Percentiles rank a stretch among this genome's conserved stretches.
These are phyloP conservation scores for Penicillium argentinense DNA, from an alignment of 495 filamentous ascomycete species.

Conservation along the genomic window DNA sequence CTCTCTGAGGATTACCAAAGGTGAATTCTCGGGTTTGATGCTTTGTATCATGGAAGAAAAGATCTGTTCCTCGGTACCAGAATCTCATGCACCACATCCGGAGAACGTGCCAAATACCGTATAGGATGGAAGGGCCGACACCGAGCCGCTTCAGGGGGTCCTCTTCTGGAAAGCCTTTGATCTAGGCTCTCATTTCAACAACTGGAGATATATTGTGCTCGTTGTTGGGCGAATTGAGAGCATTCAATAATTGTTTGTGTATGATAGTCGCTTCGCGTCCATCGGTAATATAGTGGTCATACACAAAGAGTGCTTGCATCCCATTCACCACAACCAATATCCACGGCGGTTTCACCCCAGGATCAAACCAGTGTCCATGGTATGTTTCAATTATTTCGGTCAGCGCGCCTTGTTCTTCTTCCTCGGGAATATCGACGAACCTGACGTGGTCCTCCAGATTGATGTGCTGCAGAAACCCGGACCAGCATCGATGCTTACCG, in stretches of 20 bases:
- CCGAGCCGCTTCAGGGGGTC: background rate
- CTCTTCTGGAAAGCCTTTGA: background rate
- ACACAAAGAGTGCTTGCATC: background rate
- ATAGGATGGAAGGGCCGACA: background rate
- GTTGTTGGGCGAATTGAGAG: background rate
- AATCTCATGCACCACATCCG: too few species aligned
- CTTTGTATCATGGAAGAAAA: background rate
- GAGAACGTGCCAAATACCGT: background rate
- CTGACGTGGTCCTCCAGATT: background rate
- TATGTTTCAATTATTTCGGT: background rate
- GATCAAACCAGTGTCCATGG: background rate
- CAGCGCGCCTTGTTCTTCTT: background rate
- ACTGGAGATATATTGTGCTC: background rate
- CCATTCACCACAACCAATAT: background rate
- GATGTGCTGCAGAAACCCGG: background rate
- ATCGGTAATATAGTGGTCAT: conserved; percentile 2
- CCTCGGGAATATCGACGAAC: background rate
- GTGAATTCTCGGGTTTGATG: background rate
- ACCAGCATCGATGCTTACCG: background rate
- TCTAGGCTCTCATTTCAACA: background rate
- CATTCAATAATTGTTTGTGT: background rate
- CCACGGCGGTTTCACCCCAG: background rate
- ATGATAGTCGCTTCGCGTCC: background rate
- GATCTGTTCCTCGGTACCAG: too few species aligned
- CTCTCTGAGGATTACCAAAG: background rate